Conservation (phyloP, 163 green algal species). For the Coccomyxa subellipsoidea region DNA sequence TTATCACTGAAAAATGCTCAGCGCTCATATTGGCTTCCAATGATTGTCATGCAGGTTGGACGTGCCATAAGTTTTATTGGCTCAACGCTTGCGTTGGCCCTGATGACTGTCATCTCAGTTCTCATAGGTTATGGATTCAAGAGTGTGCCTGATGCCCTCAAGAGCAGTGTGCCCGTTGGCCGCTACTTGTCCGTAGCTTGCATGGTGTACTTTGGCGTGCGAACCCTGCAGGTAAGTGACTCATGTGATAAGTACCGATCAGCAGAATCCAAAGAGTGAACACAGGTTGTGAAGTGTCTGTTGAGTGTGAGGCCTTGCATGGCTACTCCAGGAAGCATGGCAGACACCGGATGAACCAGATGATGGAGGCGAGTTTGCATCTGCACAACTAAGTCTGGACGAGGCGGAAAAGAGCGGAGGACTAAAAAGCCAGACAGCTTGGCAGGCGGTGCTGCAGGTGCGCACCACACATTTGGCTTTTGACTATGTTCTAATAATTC, state of each 20-base stretch:
- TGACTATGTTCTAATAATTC: too few relatives aligned
- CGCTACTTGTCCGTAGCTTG: conserved; percentile 77
- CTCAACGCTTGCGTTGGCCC: conserved; percentile 49
- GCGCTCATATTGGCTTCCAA: background rate
- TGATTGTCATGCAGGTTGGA: conserved; percentile 39
- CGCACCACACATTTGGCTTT: too few relatives aligned
- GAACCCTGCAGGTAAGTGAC: conserved; percentile 37
- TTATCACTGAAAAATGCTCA: background rate
- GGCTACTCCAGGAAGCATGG: conserved; percentile 22
- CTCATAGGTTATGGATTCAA: conserved; percentile 81
- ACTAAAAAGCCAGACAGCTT: conserved; percentile 18
- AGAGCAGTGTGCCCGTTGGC: conserved; percentile 67
- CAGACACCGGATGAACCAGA: conserved; percentile 11
- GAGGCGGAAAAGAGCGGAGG: conserved; percentile 44
- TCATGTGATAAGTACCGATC: too few relatives aligned
- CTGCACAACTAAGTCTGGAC: conserved; percentile 56
- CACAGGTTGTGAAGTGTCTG: background rate
- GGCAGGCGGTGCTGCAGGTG: conserved; percentile 21
- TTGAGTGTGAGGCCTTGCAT: too few relatives aligned
- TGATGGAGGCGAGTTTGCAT: conserved; percentile 40
- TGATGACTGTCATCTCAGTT: conserved; percentile 91
- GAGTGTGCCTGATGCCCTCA: conserved; percentile 72
- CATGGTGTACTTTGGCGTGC: conserved; percentile 82
- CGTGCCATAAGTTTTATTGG: conserved; percentile 58
- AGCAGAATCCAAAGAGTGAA: background rate